These are phyloP conservation scores for Claviceps capensis DNA, from an alignment of 2,329 filamentous ascomycete species.

Conservation along the genomic window DNA sequence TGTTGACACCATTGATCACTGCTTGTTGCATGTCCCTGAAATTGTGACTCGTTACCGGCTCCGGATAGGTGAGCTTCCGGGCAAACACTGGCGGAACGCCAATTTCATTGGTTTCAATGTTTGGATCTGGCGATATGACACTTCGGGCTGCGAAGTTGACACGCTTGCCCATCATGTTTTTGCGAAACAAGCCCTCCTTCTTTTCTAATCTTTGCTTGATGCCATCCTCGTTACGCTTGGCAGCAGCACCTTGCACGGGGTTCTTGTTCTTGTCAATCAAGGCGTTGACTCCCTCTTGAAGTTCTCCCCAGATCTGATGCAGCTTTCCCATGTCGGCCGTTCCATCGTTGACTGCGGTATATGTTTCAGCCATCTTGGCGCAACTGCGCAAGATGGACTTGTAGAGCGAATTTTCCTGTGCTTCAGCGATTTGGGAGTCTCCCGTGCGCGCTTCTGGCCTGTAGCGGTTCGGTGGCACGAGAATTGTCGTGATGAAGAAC, in stretches of 20 bases:
- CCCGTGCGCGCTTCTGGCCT: constrained; percentile 77
- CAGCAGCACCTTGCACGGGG: constrained; percentile 64
- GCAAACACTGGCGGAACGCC: constrained; percentile 97
- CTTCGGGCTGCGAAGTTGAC: constrained; percentile 96
- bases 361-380: constrained; percentile 59
- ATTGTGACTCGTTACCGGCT: constrained; percentile 95
- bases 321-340: constrained; percentile 50
- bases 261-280: constrained; percentile 84
- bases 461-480: constrained; percentile 87
- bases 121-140: constrained; percentile 96
- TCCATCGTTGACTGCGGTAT: constrained; percentile 34
- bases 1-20: constrained; percentile 85
- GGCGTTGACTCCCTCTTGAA: constrained; percentile 87
- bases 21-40: constrained; percentile 92
- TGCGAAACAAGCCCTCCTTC: constrained; percentile 94
- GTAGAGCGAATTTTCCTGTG: constrained; percentile 77
- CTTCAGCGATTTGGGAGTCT: constrained; percentile 69
- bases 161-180: constrained; percentile 99
- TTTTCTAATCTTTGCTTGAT: constrained; percentile 98
- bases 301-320: constrained; percentile 65
- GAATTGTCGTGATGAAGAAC: constrained; percentile 79
- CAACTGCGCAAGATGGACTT: constrained; percentile 70
- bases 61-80: constrained; percentile 87
- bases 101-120: constrained; percentile 98
- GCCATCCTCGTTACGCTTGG: constrained; percentile 71